These are phyloP conservation scores for Podaxis carcinomalis DNA, from an alignment of 768 basidiomycete species.

Conservation along the genomic window DNA sequence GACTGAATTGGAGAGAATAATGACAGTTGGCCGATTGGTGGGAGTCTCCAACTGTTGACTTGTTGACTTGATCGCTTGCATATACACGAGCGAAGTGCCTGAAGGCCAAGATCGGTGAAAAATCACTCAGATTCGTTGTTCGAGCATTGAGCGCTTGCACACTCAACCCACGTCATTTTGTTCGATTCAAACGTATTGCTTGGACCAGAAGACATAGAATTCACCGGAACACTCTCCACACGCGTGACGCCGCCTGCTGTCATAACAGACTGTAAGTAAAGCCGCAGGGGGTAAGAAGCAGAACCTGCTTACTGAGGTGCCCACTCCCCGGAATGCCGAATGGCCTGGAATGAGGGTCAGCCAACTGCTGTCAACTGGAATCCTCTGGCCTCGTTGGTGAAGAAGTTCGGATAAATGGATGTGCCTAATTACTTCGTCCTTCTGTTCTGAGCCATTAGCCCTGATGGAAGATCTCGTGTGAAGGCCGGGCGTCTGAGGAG, in stretches of 20 bases:
- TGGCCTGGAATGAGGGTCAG: background rate
- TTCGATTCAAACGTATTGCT: too few species aligned
- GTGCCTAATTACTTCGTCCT: slow-evolving; percentile 6
- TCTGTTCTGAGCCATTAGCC: background rate
- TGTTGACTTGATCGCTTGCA: background rate
- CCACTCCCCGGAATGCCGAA: background rate
- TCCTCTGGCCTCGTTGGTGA: background rate
- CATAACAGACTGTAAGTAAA: background rate
- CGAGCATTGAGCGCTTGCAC: too few species aligned
- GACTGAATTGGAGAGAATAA: background rate
- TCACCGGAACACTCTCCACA: too few species aligned
- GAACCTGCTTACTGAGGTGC: background rate
- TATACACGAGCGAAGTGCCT: background rate
- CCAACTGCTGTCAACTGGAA: background rate
- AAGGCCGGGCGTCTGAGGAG: background rate
- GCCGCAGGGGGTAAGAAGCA: background rate
- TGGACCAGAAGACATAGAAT: too few species aligned
- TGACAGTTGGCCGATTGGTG: background rate
- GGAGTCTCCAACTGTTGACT: background rate
- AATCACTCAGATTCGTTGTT: too few species aligned
- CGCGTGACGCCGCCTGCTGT: background rate
- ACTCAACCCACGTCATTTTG: too few species aligned
- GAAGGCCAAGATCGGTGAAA: background rate
- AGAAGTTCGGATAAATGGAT: slow-evolving; percentile 8
- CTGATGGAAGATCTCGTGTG: background rate